Evolutionary conservation across 2,329 filamentous ascomycete species (phyloP).

Genomic region (Waltergamsia citrina): DNA sequence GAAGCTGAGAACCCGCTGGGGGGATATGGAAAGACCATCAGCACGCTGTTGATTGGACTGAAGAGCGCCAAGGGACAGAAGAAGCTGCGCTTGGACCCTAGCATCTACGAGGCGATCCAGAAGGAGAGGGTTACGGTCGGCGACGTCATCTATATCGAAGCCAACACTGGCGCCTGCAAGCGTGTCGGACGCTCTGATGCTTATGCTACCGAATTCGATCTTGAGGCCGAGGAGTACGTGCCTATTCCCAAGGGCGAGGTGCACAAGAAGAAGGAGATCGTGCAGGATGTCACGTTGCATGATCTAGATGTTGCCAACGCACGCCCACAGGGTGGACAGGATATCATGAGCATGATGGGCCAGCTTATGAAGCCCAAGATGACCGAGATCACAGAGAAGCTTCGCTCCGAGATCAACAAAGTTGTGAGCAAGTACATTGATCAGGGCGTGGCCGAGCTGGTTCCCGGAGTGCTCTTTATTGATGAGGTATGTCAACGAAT

Average conservation of each 20-base stretch:
- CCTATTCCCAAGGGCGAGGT: conserved; percentile 98
- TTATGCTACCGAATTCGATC: conserved; percentile 95
- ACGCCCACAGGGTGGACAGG: conserved; percentile 89
- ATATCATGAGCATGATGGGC: conserved; percentile 99
- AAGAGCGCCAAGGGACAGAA: conserved; percentile 96
- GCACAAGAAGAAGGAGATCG: conserved; percentile 99
- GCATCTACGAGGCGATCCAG: conserved; percentile 98
- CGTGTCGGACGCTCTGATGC: conserved; percentile 92
- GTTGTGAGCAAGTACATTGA: conserved; percentile 97
- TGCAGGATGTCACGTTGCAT: conserved; percentile 95
- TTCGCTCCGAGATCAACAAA: conserved; percentile 95
- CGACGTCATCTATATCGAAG: conserved; percentile 98
- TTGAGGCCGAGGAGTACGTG: conserved; percentile 98
- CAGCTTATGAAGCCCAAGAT: conserved; percentile 99
- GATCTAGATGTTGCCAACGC: conserved; percentile 95
- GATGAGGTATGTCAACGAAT: conserved; percentile 64
- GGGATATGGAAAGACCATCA: conserved; percentile 95
- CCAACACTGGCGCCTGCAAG: conserved; percentile 97
- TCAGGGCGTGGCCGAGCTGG: conserved; percentile 92
- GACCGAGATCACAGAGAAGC: conserved; percentile 98
- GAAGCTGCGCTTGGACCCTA: conserved; percentile 92
- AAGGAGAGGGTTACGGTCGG: conserved; percentile 94
- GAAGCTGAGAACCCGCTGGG: conserved; percentile 96
- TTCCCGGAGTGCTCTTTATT: conserved; percentile 97
- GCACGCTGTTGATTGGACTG: conserved; percentile 84